A percentile compares a stretch with the other conserved stretches of the same genome.
These are phyloP conservation scores for Calvatia gigantea DNA, from an alignment of 768 basidiomycete genomes.

Conservation along the genomic window DNA sequence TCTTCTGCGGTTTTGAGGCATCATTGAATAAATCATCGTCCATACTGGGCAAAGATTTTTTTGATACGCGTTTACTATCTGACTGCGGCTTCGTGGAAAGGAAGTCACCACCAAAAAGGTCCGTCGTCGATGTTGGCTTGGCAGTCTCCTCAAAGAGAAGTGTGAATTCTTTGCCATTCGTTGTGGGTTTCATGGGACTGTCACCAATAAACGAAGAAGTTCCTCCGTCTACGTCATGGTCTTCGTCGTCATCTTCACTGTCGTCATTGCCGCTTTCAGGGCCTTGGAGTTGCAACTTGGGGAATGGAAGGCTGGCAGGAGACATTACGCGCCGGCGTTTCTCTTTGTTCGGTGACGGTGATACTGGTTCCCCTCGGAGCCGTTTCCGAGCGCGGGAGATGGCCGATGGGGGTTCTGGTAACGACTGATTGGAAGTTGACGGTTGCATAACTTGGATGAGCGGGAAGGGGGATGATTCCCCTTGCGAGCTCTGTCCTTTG, in stretches of 20 bases:
- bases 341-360: conserved; percentile 76
- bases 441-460: conserved; percentile 22
- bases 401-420: conserved; percentile 34
- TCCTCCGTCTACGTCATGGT: conserved; percentile 25
- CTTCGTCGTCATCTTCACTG: conserved; percentile 34
- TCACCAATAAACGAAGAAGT: conserved; percentile 59
- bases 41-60: background rate
- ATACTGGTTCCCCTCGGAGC: conserved; percentile 78
- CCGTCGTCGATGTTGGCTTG: conserved; percentile 7
- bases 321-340: conserved; percentile 60
- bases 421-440: conserved; percentile 14
- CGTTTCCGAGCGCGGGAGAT: conserved; percentile 75
- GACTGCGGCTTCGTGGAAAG: background rate
- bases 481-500: conserved; percentile 22
- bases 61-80: background rate
- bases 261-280: conserved; percentile 17
- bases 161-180: conserved; percentile 59
- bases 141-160: conserved; percentile 55
- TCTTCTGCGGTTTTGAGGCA: background rate
- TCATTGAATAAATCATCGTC: conserved; percentile 6
- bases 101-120: conserved; percentile 12
- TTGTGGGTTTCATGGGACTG: conserved; percentile 64
- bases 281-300: conserved; percentile 25
- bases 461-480: conserved; percentile 36
- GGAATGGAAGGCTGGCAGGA: conserved; percentile 35